Base-by-base conservation (phyloP, 805 yeast species). In the Ogataea minuta region DNA sequence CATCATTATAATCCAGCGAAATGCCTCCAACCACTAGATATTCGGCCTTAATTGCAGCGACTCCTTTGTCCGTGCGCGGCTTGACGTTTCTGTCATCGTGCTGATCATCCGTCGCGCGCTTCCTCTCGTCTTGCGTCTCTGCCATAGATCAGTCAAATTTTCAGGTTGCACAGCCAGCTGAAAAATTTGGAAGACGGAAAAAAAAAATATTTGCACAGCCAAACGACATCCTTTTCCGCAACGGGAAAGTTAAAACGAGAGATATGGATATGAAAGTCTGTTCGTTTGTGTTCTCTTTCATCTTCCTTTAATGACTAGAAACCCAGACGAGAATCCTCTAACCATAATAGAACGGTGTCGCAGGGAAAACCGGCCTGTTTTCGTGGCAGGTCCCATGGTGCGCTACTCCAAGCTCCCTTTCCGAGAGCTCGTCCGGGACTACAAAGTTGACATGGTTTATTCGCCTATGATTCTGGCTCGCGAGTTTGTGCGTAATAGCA, bases 391-490 rank as follows among this genome's bases (percentile, higher is more conserved):
- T 0, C 99, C 99, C 4, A 93, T 93, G 99, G 99, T 93, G 1
- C 69, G 99, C 36, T 93, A 93, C 67, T 87, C 96, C 1, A 91
- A 93, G 60, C 72, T 93, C 29, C 96, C 98, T 3, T 91, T 93
- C 56, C 71, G 99, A 36, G 85, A 86, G 43, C 67, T 86, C 6
- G 80, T 84, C 11, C 64, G 96, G 23, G 79, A 80, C 26, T 86
- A 80, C 59, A 70, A 75, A 38, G 77, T 81, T 31, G 95, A 89
- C 57, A 81, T 91, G 7, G 95, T 88, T 3, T 90, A 93, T 57
- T 78, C 95, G 0, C 99, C 99, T 8, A 93, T 93, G 99, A 90
- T 93, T 28, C 67, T 93, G 37, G 98, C 98, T 4, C 68, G 98
- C 36, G 99, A 93, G 62, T 93, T 88, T 71, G 95, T 87, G 3